Percentiles rank a stretch among this genome's conserved stretches.
Evolutionary conservation across 2,329 filamentous ascomycete species (phyloP).

Genomic region (Aspergillus melleus): DNA sequence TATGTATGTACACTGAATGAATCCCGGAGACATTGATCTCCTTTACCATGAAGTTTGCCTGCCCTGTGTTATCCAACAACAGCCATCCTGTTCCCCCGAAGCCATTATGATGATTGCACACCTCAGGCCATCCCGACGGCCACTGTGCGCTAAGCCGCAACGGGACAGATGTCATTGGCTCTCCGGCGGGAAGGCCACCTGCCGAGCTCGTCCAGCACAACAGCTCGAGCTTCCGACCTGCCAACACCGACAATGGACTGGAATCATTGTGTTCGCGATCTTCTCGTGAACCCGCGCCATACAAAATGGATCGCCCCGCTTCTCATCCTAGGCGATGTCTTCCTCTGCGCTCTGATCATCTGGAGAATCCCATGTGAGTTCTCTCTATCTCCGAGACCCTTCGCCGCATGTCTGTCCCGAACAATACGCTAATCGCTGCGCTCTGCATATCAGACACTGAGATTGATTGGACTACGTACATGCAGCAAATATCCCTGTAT

Average conservation of each 20-base stretch:
- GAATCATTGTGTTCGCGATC: conserved; percentile 31
- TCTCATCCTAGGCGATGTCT: conserved; percentile 68
- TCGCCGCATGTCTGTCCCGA: conserved; percentile 6
- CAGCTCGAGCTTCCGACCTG: not conserved
- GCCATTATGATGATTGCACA: not conserved
- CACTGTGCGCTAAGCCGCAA: conserved; percentile 21
- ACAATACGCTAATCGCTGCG: conserved; percentile 17
- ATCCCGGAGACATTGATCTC: not conserved
- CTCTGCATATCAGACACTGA: conserved; percentile 71
- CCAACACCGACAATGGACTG: conserved; percentile 31
- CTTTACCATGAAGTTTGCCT: not conserved
- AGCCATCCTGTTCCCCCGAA: not conserved
- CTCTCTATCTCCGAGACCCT: conserved; percentile 1
- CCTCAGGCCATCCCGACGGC: not conserved
- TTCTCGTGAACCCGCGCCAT: conserved; percentile 57
- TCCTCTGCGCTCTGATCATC: conserved; percentile 72
- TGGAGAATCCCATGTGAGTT: conserved; percentile 80
- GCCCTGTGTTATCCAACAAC: not conserved
- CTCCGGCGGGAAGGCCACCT: conserved; percentile 14
- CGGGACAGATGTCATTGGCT: conserved; percentile 19
- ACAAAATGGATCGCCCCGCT: conserved; percentile 64
- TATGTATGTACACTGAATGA: not conserved
- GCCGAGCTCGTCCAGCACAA: conserved; percentile 3
- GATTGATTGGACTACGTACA: conserved; percentile 97
- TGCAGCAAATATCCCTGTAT: conserved; percentile 84